phyloP scores from a whole-genome alignment of 768 basidiomycete species.

The Boletus tomentosulus region DNA sequence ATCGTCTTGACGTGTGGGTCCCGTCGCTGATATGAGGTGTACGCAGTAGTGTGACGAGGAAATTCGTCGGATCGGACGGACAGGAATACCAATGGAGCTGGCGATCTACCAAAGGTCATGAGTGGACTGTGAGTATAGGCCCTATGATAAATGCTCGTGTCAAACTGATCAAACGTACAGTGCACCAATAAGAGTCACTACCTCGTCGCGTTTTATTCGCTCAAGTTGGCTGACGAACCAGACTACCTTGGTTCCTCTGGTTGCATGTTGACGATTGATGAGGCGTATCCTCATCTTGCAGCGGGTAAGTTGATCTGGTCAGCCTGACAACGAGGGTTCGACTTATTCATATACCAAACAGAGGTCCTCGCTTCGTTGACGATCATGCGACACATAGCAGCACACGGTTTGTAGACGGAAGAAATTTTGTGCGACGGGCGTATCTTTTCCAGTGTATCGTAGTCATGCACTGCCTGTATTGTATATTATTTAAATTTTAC shows the following conservation, averaged over 20 bases:
- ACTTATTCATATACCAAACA: conserved; percentile 26
- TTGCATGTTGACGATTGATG: conserved; percentile 60
- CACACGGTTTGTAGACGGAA: conserved; percentile 37
- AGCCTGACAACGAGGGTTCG: conserved; percentile 5
- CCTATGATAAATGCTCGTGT: not conserved
- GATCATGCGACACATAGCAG: conserved; percentile 61
- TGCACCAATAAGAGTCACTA: conserved; percentile 51
- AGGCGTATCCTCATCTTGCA: conserved; percentile 51
- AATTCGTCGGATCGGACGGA: conserved; percentile 56
- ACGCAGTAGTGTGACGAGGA: conserved; percentile 43
- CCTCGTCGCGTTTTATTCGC: conserved; percentile 57
- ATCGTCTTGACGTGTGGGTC: not conserved
- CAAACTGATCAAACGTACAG: conserved; percentile 30
- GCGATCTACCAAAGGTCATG: conserved; percentile 44
- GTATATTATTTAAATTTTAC: conserved; percentile 1
- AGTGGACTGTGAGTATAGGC: conserved; percentile 55
- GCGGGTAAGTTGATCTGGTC: conserved; percentile 40
- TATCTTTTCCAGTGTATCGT: conserved; percentile 11
- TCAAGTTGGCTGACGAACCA: conserved; percentile 53
- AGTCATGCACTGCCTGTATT: conserved; percentile 11
- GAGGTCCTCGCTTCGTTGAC: conserved; percentile 58
- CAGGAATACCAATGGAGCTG: conserved; percentile 61
- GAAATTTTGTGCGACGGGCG: not conserved
- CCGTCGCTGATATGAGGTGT: conserved; percentile 3
- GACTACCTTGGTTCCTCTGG: conserved; percentile 53